Conservation (phyloP, 2,329 filamentous ascomycete genomes). For the Basipetospora chlamydospora region DNA sequence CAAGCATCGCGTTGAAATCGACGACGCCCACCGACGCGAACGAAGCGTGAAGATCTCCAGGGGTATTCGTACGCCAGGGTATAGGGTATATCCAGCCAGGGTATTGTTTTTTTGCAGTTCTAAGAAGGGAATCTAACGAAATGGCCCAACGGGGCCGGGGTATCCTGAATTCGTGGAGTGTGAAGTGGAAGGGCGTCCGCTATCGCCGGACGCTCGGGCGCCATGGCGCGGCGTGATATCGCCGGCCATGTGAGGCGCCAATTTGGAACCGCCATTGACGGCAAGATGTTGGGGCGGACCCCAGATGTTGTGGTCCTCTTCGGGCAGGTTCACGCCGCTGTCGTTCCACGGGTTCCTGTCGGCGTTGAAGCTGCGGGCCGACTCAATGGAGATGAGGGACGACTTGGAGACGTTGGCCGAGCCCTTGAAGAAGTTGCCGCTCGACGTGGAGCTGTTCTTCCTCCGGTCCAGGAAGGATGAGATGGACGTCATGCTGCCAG, state of each 20-base stretch:
- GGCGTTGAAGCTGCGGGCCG: slow-evolving; percentile 74
- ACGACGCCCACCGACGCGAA: slow-evolving; percentile 32
- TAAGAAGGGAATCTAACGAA: slow-evolving; percentile 50
- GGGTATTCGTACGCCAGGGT: slow-evolving; percentile 48
- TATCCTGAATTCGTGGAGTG: slow-evolving; percentile 94
- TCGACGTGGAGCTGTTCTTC: slow-evolving; percentile 84
- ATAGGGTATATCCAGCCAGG: slow-evolving; percentile 55
- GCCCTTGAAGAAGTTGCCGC: slow-evolving; percentile 79
- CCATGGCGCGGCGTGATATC: slow-evolving; percentile 75
- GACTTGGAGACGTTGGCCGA: slow-evolving; percentile 85
- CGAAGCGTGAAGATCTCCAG: slow-evolving; percentile 22
- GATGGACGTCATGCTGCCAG: slow-evolving; percentile 85
- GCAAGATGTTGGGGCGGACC: slow-evolving; percentile 21
- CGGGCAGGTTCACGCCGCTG: slow-evolving; percentile 83
- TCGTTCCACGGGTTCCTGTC: slow-evolving; percentile 98
- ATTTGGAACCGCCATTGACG: slow-evolving; percentile 28
- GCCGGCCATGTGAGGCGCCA: slow-evolving; percentile 48
- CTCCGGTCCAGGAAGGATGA: slow-evolving; percentile 90
- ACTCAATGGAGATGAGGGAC: slow-evolving; percentile 90
- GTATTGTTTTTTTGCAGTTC: slow-evolving; percentile 37
- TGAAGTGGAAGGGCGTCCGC: slow-evolving; percentile 83
- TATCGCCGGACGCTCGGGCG: slow-evolving; percentile 74
- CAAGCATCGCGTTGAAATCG: too few relatives aligned
- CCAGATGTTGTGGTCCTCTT: slow-evolving; percentile 57
- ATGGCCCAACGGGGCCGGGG: slow-evolving; percentile 81